Conservation (phyloP, 495 filamentous ascomycete species). For the Neohortaea acidophila region DNA sequence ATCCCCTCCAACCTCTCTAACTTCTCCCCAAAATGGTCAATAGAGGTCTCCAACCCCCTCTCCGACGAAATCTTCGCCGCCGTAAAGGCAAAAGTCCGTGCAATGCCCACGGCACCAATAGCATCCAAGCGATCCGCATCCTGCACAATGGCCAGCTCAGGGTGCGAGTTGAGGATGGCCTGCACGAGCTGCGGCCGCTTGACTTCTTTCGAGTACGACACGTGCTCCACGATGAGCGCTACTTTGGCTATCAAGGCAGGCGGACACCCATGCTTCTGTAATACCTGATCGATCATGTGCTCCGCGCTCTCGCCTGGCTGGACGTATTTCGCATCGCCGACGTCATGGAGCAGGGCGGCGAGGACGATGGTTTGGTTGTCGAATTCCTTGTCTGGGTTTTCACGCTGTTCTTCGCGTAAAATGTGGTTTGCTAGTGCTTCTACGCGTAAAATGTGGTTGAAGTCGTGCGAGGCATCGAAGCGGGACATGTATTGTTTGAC, state of each 20-base stretch:
- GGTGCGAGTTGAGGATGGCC: conserved; percentile 39
- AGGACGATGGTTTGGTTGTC: conserved; percentile 43
- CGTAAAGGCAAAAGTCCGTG: conserved; percentile 59
- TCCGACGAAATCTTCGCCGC: conserved; percentile 43
- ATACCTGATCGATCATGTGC: conserved; percentile 40
- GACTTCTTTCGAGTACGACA: conserved; percentile 64
- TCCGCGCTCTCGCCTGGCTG: conserved; percentile 31
- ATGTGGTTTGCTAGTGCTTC: conserved; percentile 51
- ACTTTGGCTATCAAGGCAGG: conserved; percentile 44
- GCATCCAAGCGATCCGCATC: conserved; percentile 86
- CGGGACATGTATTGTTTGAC: conserved; percentile 58
- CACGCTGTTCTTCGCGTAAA: conserved; percentile 30
- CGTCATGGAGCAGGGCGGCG: conserved; percentile 68
- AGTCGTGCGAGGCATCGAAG: conserved; percentile 79
- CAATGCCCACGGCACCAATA: conserved; percentile 72
- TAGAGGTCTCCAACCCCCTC: conserved; percentile 40
- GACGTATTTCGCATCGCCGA: conserved; percentile 74
- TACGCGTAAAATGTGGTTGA: conserved; percentile 67
- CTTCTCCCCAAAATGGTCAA: conserved; percentile 72
- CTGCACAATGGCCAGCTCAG: conserved; percentile 72
- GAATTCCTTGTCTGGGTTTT: conserved; percentile 17
- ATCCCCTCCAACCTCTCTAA: conserved; percentile 52
- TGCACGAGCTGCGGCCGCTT: conserved; percentile 34
- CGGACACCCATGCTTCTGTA: conserved; percentile 41
- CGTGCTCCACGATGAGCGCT: conserved; percentile 52